Conservation (phyloP, 2,329 filamentous ascomycete species). For the Alternaria gansuensis region DNA sequence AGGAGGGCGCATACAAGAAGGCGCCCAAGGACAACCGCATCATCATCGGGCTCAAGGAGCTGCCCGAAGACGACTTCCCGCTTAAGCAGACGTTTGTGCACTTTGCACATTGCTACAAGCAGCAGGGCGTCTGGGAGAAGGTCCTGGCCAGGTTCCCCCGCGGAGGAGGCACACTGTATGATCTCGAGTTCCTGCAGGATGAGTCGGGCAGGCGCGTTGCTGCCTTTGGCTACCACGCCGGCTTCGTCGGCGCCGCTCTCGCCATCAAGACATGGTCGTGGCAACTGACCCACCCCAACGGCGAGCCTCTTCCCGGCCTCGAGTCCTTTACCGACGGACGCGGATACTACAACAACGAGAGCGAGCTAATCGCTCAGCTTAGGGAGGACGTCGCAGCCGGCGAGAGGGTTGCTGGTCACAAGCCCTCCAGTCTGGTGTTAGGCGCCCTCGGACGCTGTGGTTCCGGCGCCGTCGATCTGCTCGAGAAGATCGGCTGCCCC, state of each 20-base stretch:
- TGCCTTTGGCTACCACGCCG: conserved; percentile 68
- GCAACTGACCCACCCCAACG: conserved; percentile 75
- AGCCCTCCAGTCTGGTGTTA: conserved; percentile 82
- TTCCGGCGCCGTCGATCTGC: conserved; percentile 82
- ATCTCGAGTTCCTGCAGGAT: conserved; percentile 86
- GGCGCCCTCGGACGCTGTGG: conserved; percentile 83
- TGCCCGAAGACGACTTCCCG: conserved; percentile 51
- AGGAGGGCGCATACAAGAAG: conserved; percentile 51
- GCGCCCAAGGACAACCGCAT: conserved; percentile 50
- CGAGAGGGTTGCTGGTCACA: conserved; percentile 70
- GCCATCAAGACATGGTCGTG: conserved; percentile 65
- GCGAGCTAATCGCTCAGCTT: conserved; percentile 75
- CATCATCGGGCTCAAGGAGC: conserved; percentile 56
- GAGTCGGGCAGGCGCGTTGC: conserved; percentile 74
- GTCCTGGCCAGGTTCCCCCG: conserved; percentile 81
- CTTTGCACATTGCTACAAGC: conserved; percentile 57
- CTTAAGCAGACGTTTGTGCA: conserved; percentile 54
- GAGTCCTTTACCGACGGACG: conserved; percentile 60
- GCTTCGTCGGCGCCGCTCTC: conserved; percentile 59
- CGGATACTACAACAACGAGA: conserved; percentile 76
- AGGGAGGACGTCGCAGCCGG: conserved; percentile 74
- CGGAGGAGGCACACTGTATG: conserved; percentile 79
- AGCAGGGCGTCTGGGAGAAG: conserved; percentile 69
- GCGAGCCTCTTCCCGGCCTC: conserved; percentile 71
- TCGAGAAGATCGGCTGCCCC: conserved; percentile 75